Conservation (phyloP, 306 rosid species). For the Styphnolobium japonicum region DNA sequence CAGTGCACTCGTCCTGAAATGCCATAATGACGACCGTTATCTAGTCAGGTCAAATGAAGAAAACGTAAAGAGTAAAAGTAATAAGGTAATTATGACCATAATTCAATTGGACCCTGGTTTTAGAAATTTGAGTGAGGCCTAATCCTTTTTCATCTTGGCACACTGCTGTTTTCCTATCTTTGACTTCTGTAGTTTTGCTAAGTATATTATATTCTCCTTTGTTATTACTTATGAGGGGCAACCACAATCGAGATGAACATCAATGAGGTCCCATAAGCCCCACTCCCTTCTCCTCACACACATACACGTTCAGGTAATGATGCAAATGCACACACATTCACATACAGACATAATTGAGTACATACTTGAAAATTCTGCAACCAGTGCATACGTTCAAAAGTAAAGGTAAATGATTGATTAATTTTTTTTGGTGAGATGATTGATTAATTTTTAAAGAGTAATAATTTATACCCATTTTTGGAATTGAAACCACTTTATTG, state of each 20-base stretch:
- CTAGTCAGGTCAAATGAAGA: slow-evolving; percentile 15
- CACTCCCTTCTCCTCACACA: neutral
- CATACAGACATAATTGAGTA: neutral
- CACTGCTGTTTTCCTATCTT: slow-evolving; percentile 31
- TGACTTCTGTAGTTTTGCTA: slow-evolving; percentile 28
- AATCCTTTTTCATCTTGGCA: slow-evolving; percentile 15
- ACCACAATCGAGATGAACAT: neutral
- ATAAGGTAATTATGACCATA: slow-evolving; percentile 23
- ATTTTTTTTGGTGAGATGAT: too few species aligned
- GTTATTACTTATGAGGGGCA: neutral
- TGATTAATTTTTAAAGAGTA: neutral
- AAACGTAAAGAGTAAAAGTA: slow-evolving; percentile 25
- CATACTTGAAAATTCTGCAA: slow-evolving; percentile 1
- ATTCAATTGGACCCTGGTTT: slow-evolving; percentile 27
- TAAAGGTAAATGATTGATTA: neutral
- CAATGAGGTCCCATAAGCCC: neutral
- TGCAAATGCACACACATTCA: neutral
- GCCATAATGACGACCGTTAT: slow-evolving; percentile 31
- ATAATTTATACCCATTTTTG: neutral
- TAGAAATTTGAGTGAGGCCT: slow-evolving; percentile 18
- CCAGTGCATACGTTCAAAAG: neutral
- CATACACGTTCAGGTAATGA: neutral
- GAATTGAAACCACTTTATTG: neutral
- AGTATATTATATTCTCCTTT: neutral
- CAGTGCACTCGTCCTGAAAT: neutral